A percentile compares a stretch with the other conserved stretches of the same genome.
Evolutionary conservation across 768 basidiomycete species (phyloP).

Genomic region (Hypholoma sublateritium): DNA sequence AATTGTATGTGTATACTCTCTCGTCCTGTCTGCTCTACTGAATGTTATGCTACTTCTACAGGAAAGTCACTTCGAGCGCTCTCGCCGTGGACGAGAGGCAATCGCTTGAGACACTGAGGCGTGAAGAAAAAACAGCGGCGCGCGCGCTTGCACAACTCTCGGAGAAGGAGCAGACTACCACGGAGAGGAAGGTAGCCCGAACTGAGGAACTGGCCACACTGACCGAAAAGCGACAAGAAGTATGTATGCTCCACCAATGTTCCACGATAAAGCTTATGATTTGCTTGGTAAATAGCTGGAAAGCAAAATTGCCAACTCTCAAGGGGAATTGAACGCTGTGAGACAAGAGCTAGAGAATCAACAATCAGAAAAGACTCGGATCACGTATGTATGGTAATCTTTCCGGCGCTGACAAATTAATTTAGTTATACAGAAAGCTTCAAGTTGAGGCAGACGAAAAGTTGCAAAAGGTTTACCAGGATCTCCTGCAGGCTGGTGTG

Average conservation of each 20-base stretch:
- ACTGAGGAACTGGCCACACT: conserved; percentile 51
- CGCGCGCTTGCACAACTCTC: conserved; percentile 65
- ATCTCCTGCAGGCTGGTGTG: conserved; percentile 87
- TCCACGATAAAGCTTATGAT: neutral
- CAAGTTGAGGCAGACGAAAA: conserved; percentile 94
- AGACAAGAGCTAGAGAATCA: conserved; percentile 84
- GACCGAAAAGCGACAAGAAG: conserved; percentile 57
- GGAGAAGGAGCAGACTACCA: conserved; percentile 67
- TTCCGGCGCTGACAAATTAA: neutral
- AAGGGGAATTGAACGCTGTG: conserved; percentile 59
- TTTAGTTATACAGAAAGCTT: conserved; percentile 58
- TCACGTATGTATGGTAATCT: conserved; percentile 65
- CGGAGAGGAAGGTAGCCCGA: conserved; percentile 56
- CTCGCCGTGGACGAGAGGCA: conserved; percentile 89
- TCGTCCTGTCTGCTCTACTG: neutral
- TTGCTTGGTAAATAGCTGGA: conserved; percentile 48
- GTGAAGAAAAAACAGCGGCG: conserved; percentile 77
- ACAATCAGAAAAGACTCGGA: conserved; percentile 77
- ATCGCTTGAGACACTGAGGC: conserved; percentile 71
- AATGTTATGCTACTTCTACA: conserved; percentile 25
- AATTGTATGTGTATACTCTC: conserved; percentile 51
- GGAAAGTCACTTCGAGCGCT: conserved; percentile 77
- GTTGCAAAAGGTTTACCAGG: conserved; percentile 74
- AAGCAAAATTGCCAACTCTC: conserved; percentile 51
- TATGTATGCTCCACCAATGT: conserved; percentile 38